Percentiles rank a stretch among this genome's conserved stretches.
Evolutionary conservation across 2,329 filamentous ascomycete species (phyloP).

Genomic region (Paecilomyces fulvus): DNA sequence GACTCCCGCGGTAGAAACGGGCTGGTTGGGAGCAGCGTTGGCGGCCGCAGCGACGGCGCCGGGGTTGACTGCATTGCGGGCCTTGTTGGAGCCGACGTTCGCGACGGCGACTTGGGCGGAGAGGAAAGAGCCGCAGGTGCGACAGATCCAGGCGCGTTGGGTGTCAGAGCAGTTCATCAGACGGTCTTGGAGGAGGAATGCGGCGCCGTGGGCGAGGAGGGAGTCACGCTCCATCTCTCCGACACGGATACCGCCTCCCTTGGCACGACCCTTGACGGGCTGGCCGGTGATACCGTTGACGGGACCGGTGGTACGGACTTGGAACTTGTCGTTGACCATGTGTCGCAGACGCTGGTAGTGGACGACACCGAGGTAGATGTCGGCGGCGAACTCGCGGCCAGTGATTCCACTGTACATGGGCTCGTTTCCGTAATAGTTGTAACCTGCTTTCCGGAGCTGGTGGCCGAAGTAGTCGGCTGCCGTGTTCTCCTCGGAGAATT

Average conservation of each 20-base stretch:
- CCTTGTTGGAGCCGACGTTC: slow-evolving; percentile 18
- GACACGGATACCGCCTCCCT: slow-evolving; percentile 96
- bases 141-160: slow-evolving; percentile 80
- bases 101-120: slow-evolving; percentile 57
- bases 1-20: slow-evolving; percentile 31
- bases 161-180: slow-evolving; percentile 97
- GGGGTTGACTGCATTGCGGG: slow-evolving; percentile 13
- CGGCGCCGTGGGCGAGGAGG: slow-evolving; percentile 86
- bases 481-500: slow-evolving; percentile 85
- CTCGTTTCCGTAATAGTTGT: slow-evolving; percentile 97
- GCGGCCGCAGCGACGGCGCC: slow-evolving; percentile 21
- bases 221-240: slow-evolving; percentile 99
- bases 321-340: slow-evolving; percentile 99
- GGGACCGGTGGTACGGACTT: slow-evolving; percentile 91
- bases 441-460: slow-evolving; percentile 88
- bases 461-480: slow-evolving; percentile 93
- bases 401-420: slow-evolving; percentile 98
- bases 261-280: slow-evolving; percentile 92
- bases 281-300: slow-evolving; percentile 87
- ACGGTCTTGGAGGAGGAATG: slow-evolving; percentile 89
- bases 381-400: slow-evolving; percentile 82
- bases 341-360: slow-evolving; percentile 97
- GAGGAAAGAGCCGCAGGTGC: slow-evolving; percentile 80
- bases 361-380: slow-evolving; percentile 94
- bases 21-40: slow-evolving; percentile 22